These are phyloP conservation scores for Salvia sclarea DNA, from an alignment of 305 asterid genomes.

Conservation along the genomic window DNA sequence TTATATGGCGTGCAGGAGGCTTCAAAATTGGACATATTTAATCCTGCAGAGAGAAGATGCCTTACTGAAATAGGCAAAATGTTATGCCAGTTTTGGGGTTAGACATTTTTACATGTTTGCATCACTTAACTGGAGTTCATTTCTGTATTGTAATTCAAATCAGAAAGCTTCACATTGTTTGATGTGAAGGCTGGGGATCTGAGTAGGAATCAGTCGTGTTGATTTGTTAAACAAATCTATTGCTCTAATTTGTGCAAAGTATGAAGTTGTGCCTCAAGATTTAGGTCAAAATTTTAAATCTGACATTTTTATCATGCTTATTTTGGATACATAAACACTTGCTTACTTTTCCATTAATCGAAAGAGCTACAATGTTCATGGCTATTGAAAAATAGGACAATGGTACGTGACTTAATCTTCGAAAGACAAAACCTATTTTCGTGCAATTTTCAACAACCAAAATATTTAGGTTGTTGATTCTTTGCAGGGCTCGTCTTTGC, in stretches of 20 bases:
- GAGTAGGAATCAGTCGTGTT: neutral
- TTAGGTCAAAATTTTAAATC: neutral
- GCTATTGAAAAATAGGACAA: neutral
- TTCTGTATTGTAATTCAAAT: conserved; percentile 11
- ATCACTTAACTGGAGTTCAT: conserved; percentile 20
- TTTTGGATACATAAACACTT: neutral
- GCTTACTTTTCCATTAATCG: neutral
- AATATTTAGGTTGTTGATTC: conserved; percentile 32
- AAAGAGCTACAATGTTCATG: neutral
- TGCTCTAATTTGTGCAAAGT: neutral
- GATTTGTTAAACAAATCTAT: neutral
- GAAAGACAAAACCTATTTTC: neutral
- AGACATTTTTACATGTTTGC: conserved; percentile 37
- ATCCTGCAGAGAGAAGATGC: conserved; percentile 66
- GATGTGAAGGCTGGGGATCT: conserved; percentile 11
- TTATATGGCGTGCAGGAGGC: conserved; percentile 69
- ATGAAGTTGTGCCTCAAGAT: conserved; percentile 6
- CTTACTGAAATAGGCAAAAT: conserved; percentile 57
- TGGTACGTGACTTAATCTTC: neutral
- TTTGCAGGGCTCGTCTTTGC: conserved; percentile 29
- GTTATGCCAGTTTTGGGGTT: conserved; percentile 77
- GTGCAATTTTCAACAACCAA: conserved; percentile 24
- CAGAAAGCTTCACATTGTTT: conserved; percentile 12
- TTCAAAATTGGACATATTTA: conserved; percentile 46
- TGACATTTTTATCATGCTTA: too few species aligned